These are phyloP conservation scores for Penicillium silybi DNA, from an alignment of 495 filamentous ascomycete species.

Conservation along the genomic window DNA sequence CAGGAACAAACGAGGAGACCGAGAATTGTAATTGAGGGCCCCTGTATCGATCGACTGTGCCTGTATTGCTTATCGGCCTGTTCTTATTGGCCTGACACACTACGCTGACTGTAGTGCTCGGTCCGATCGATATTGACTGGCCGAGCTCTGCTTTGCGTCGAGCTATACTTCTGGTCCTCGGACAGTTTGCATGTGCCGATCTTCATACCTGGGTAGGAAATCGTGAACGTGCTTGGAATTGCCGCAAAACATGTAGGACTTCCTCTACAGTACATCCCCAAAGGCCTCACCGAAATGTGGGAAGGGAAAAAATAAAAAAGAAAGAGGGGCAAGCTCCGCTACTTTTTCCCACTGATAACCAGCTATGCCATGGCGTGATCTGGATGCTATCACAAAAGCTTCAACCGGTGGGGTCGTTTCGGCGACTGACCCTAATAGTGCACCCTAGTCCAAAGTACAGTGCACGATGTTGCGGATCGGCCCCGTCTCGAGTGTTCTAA, in stretches of 20 bases:
- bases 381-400: not conserved
- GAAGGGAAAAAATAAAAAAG: not conserved
- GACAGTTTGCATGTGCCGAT: not conserved
- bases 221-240: not conserved
- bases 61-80: conserved; percentile 29
- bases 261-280: not conserved
- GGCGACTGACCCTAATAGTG: conserved; percentile 1
- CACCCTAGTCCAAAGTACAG: not conserved
- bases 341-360: not conserved
- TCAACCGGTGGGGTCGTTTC: not conserved
- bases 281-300: not conserved
- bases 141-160: not conserved
- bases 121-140: too few species aligned
- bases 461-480: not conserved
- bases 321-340: not conserved
- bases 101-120: conserved; percentile 26
- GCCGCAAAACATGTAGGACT: not conserved
- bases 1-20: conserved; percentile 4
- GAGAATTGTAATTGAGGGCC: conserved; percentile 4
- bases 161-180: not conserved
- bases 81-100: conserved; percentile 42
- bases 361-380: not conserved
- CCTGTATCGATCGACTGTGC: conserved; percentile 14
- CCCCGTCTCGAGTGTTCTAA: not conserved
- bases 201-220: not conserved